Percentiles rank a stretch among this genome's conserved stretches.
Conservation (phyloP, 352 stramenopile species). For the Globisporangium abappressorium region DNA sequence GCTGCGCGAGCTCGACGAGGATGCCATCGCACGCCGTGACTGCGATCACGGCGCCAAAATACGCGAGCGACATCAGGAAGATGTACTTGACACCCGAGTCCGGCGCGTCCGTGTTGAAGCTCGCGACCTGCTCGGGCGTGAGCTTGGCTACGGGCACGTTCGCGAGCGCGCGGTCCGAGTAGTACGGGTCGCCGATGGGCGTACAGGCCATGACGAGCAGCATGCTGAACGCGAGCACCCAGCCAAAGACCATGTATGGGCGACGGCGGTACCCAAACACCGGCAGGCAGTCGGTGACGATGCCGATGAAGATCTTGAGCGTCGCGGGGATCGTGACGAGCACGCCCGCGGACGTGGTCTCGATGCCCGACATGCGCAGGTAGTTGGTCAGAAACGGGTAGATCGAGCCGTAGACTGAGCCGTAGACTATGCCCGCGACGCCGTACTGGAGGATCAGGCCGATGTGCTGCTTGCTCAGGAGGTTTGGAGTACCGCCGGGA, state of each 20-base stretch:
- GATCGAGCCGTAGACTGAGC: constrained; percentile 13
- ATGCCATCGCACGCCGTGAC: constrained; percentile 48
- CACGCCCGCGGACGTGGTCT: constrained; percentile 21
- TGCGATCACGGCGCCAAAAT: constrained; percentile 49
- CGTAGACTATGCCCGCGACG: constrained; percentile 23
- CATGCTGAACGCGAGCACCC: constrained; percentile 18
- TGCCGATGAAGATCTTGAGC: constrained; percentile 33
- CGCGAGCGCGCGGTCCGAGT: constrained; percentile 10
- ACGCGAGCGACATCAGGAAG: constrained; percentile 42
- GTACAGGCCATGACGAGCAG: constrained; percentile 21
- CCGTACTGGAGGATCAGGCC: constrained; percentile 28
- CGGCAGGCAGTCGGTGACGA: constrained; percentile 28
- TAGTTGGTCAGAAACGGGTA: constrained; percentile 22
- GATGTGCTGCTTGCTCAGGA: constrained; percentile 19
- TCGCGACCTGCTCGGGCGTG: constrained; percentile 8
- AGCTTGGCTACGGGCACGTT: constrained; percentile 14
- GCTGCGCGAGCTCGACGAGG: constrained; percentile 30
- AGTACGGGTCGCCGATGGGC: constrained; percentile 20
- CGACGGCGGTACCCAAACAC: constrained; percentile 29
- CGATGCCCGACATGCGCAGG: constrained; percentile 17
- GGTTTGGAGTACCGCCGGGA: constrained; percentile 18
- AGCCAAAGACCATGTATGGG: constrained; percentile 46
- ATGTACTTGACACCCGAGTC: constrained; percentile 27
- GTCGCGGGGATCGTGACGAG: constrained; percentile 28
- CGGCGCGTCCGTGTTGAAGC: constrained; percentile 23